Base-by-base conservation (phyloP, 495 filamentous ascomycete genomes). In the Podospora tetraspora region DNA sequence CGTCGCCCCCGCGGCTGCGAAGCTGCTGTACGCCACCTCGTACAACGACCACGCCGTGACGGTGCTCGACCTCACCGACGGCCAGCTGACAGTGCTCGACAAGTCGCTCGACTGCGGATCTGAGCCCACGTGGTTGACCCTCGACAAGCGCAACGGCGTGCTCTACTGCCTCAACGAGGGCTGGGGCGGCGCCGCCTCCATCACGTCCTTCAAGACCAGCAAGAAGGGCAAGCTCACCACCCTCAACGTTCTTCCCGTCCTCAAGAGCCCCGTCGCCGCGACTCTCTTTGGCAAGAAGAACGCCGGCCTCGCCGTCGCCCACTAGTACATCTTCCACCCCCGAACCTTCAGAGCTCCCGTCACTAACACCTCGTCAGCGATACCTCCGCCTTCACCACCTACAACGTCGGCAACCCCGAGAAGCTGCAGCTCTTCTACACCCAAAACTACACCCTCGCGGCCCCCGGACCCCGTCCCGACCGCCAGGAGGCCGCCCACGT, bases 401-500 rank as follows among this genome's bases (percentile, higher is more conserved):
- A 68, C 66, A 52, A 70, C 66, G 66, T 78, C 34, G 62, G 63
- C 23, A 61, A 75, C 30, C 71, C 78, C 21, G 67, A 73, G 23
- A 67, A 71, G 11, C 72, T 87, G 34, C 64, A 74, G 5, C 67
- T 76, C 21, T 67, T 84, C 24, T 80, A 88, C 34, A 30, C 29
- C 69, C 79, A 77, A 65, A 80, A 75, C 37, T 92, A 84, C 76
- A 84, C 81, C 24, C 72, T 86, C 64, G 70, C 79, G 16, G 67
- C 71, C 7, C 84, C 85, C 0, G 85, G 84, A n/a, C 70, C 83
- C 59, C 71, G 80, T 32, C 78, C 85, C 6, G 69, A 65, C 4
- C 86, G 87, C 24, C 90, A 92, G 79, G 83, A 88, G 8, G 79
- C 80, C 3, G 81, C 91, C n/a, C 90, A 90, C 72, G 90, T 90